Percentiles rank a stretch among this genome's conserved stretches.
Conservation (phyloP, 768 basidiomycete genomes). For the Termitomyces eurrhizus region DNA sequence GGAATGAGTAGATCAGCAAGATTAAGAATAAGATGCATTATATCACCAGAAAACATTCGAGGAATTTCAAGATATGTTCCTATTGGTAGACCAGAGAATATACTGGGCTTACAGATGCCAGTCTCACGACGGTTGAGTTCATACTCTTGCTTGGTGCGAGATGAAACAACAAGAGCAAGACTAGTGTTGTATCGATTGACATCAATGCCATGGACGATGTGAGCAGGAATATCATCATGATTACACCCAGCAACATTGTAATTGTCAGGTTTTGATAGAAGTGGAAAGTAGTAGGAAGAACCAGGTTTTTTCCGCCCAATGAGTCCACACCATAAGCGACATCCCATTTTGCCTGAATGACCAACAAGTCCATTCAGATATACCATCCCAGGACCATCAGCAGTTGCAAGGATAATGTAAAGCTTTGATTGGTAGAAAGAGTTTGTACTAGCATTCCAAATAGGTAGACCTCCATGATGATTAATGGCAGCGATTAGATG, state of each 20-base stretch:
- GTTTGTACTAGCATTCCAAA: slow-evolving; percentile 6
- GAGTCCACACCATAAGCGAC: slow-evolving; percentile 16
- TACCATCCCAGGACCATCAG: slow-evolving; percentile 25
- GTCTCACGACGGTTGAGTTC: neutral
- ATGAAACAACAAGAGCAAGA: neutral
- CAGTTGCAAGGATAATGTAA: slow-evolving; percentile 19
- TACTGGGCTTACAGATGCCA: neutral
- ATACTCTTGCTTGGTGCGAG: neutral
- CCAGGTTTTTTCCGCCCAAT: slow-evolving; percentile 21
- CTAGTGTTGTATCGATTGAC: neutral
- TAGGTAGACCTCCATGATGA: neutral
- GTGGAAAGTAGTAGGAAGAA: slow-evolving; percentile 23
- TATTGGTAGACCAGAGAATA: neutral
- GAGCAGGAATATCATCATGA: slow-evolving; percentile 17
- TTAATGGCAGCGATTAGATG: slow-evolving; percentile 2
- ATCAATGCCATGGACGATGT: neutral
- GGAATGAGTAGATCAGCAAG: slow-evolving; percentile 22
- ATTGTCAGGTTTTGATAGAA: slow-evolving; percentile 17
- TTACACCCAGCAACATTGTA: slow-evolving; percentile 19
- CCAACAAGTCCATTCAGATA: slow-evolving; percentile 24
- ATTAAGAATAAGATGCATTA: slow-evolving; percentile 33
- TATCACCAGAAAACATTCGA: slow-evolving; percentile 19
- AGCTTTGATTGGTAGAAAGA: slow-evolving; percentile 7
- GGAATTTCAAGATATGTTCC: slow-evolving; percentile 19
- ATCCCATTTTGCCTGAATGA: slow-evolving; percentile 13